phyloP scores from a whole-genome alignment of 768 basidiomycete genomes.

The Podaxis sp. region DNA sequence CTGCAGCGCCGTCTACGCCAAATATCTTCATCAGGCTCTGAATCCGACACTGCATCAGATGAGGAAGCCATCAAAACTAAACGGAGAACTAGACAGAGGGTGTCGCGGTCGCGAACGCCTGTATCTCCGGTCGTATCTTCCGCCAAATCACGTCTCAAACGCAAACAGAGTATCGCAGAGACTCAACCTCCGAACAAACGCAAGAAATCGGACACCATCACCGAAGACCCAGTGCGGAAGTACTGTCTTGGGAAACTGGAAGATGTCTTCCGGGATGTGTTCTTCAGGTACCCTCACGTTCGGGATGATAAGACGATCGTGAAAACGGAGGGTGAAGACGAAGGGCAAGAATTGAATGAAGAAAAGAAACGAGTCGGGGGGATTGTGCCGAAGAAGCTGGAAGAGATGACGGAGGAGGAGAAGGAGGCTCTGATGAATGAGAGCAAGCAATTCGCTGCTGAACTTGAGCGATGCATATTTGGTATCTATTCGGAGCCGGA shows the following conservation, averaged over 20 bases:
- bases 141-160: slow-evolving; percentile 41
- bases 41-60: slow-evolving; percentile 48
- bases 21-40: not conserved
- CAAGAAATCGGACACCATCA: slow-evolving; percentile 28
- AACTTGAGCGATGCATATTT: slow-evolving; percentile 76
- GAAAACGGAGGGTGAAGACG: slow-evolving; percentile 18
- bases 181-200: slow-evolving; percentile 23
- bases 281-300: slow-evolving; percentile 65
- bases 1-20: slow-evolving; percentile 7
- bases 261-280: slow-evolving; percentile 70
- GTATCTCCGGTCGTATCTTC: slow-evolving; percentile 30
- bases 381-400: slow-evolving; percentile 43
- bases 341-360: not conserved
- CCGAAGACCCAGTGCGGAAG: slow-evolving; percentile 74
- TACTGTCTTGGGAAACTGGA: slow-evolving; percentile 79
- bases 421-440: slow-evolving; percentile 52
- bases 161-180: slow-evolving; percentile 45
- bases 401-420: slow-evolving; percentile 62
- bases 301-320: slow-evolving; percentile 26
- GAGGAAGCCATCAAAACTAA: slow-evolving; percentile 16
- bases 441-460: slow-evolving; percentile 63
- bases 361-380: slow-evolving; percentile 7
- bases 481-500: slow-evolving; percentile 78
- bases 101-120: slow-evolving; percentile 29
- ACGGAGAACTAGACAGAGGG: slow-evolving; percentile 22